Conservation (phyloP, 2,329 filamentous ascomycete species). For the Bipolaris sorokiniana region DNA sequence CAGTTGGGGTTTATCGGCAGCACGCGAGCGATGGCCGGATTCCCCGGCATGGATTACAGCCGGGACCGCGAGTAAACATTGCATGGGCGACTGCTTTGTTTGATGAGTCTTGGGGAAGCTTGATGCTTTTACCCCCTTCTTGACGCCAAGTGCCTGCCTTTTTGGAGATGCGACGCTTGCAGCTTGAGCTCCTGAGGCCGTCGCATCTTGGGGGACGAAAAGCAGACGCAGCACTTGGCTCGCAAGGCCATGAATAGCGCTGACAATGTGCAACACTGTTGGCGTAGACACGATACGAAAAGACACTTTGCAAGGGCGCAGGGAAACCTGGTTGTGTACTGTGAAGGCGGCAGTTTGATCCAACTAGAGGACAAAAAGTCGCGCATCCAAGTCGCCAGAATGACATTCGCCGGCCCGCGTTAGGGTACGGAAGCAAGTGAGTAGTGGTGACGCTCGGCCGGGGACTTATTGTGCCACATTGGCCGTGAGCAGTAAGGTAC, state of each 20-base stretch:
- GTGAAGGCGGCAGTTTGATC: no score
- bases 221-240: constrained; percentile 4
- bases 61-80: constrained; percentile 20
- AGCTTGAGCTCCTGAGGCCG: constrained; percentile 23
- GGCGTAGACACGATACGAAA: neutral
- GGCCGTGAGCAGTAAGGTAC: neutral
- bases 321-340: neutral
- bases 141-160: constrained; percentile 35
- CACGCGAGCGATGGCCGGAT: constrained; percentile 8
- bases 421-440: neutral
- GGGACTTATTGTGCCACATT: constrained; percentile 23
- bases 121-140: constrained; percentile 31
- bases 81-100: constrained; percentile 23
- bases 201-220: constrained; percentile 20
- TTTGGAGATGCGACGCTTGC: constrained; percentile 25
- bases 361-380: neutral
- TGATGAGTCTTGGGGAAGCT: constrained; percentile 35
- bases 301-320: neutral
- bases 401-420: neutral
- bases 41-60: constrained; percentile 18
- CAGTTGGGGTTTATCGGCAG: neutral
- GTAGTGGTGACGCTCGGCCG: constrained; percentile 11
- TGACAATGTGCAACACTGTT: neutral
- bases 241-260: neutral
- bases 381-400: neutral